phyloP scores from a whole-genome alignment of 768 basidiomycete species.

The Floccularia luteovirens region DNA sequence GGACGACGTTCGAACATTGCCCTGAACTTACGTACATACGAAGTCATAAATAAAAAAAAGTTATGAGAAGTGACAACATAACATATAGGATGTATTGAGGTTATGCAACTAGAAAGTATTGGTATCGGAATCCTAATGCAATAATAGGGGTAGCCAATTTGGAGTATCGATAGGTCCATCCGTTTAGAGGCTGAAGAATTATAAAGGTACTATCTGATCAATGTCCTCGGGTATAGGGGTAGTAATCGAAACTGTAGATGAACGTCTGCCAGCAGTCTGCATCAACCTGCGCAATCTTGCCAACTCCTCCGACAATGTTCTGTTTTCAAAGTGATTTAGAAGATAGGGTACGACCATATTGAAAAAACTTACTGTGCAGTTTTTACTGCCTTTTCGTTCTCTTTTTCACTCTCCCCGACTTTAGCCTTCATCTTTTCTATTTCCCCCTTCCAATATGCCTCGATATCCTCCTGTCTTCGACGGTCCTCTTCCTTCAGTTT shows the following conservation, averaged over 20 bases:
- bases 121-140: no score
- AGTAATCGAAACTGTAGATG: not conserved
- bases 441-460: constrained; percentile 53
- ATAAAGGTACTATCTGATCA: not conserved
- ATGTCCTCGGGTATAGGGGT: constrained; percentile 1
- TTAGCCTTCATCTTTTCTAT: constrained; percentile 43
- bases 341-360: constrained; percentile 4
- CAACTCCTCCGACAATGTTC: constrained; percentile 55
- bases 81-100: no score
- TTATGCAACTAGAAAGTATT: no score
- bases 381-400: constrained; percentile 48
- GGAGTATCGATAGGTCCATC: not conserved
- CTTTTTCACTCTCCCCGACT: constrained; percentile 44
- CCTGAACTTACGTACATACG: no score
- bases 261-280: constrained; percentile 38
- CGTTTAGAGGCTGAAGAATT: not conserved
- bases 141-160: not conserved
- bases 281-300: constrained; percentile 67
- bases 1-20: no score
- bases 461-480: constrained; percentile 46
- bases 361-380: constrained; percentile 53
- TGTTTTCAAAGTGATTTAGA: constrained; percentile 23
- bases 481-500: constrained; percentile 42
- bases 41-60: no score
- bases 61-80: no score